phyloP scores from a whole-genome alignment of 2,329 filamentous ascomycete genomes.

The Nemania serpens region DNA sequence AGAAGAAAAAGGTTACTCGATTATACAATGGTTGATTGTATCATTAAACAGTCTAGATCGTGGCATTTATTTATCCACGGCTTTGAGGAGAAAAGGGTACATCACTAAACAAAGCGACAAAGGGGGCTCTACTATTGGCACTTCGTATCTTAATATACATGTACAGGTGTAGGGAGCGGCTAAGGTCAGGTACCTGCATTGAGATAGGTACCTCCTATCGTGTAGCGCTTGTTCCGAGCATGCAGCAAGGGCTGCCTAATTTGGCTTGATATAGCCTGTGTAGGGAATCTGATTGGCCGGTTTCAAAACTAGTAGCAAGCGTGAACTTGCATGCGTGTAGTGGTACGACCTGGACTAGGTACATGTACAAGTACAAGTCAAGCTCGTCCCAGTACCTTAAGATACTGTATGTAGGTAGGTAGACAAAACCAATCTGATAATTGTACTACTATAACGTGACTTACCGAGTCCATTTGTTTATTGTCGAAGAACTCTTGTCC shows the following conservation, averaged over 20 bases:
- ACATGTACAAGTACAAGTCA: background rate
- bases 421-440: too few relatives aligned
- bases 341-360: background rate
- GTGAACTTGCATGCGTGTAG: too few relatives aligned
- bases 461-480: slow-evolving; percentile 1
- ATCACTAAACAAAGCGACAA: background rate
- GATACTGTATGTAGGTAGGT: too few relatives aligned
- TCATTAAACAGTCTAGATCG: background rate
- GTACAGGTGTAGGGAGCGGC: background rate
- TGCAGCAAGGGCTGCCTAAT: slow-evolving; percentile 12
- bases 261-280: slow-evolving; percentile 9
- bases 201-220: background rate
- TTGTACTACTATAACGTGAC: background rate
- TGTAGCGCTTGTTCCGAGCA: too few relatives aligned
- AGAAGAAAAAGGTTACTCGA: background rate
- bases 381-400: too few relatives aligned
- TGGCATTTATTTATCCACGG: background rate
- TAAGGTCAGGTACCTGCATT: background rate
- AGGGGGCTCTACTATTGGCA: background rate
- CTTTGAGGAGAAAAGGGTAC: background rate
- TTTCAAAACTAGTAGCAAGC: slow-evolving; percentile 17
- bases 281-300: slow-evolving; percentile 14
- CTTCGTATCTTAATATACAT: background rate
- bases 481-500: background rate
- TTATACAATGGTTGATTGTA: background rate